Percentiles rank a stretch among this genome's conserved stretches.
phyloP scores from a whole-genome alignment of 202 grass and related monocot genomes.

The Panicum hallii region DNA sequence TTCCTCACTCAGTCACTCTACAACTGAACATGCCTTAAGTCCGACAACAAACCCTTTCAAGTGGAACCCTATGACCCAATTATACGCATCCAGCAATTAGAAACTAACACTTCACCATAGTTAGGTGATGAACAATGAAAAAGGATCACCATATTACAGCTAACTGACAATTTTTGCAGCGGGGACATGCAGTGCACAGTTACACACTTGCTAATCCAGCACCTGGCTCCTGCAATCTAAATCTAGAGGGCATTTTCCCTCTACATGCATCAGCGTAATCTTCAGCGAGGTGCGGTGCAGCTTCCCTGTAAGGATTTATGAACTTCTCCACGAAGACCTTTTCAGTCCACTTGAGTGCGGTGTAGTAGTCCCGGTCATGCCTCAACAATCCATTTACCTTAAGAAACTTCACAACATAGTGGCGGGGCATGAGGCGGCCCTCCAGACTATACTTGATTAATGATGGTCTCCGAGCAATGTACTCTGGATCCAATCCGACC shows the following conservation, averaged over 20 bases:
- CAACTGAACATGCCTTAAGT: too few species aligned
- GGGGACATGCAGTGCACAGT: neutral
- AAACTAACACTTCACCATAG: too few species aligned
- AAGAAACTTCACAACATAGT: slow-evolving; percentile 40
- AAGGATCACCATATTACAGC: too few species aligned
- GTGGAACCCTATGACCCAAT: too few species aligned
- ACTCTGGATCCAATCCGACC: slow-evolving; percentile 20
- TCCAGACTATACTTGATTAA: slow-evolving; percentile 48
- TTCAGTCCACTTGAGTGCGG: neutral
- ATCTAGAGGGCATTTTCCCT: neutral
- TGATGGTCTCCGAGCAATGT: slow-evolving; percentile 17
- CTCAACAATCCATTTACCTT: slow-evolving; percentile 30
- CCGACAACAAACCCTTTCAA: too few species aligned
- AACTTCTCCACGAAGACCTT: slow-evolving; percentile 44
- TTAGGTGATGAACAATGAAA: too few species aligned
- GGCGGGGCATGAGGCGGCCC: slow-evolving; percentile 31
- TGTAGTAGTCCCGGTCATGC: neutral
- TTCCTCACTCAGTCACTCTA: too few species aligned
- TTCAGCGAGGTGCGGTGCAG: slow-evolving; percentile 19
- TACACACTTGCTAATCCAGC: neutral
- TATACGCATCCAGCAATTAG: too few species aligned
- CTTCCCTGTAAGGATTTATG: slow-evolving; percentile 14
- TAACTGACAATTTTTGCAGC: too few species aligned
- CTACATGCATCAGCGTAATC: slow-evolving; percentile 13
- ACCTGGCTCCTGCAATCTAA: neutral